Evolutionary conservation across 257 asterid genomes (phyloP), one percentile per base, ranked within the genome.

Genomic region (Solanum sparsipilum): DNA sequence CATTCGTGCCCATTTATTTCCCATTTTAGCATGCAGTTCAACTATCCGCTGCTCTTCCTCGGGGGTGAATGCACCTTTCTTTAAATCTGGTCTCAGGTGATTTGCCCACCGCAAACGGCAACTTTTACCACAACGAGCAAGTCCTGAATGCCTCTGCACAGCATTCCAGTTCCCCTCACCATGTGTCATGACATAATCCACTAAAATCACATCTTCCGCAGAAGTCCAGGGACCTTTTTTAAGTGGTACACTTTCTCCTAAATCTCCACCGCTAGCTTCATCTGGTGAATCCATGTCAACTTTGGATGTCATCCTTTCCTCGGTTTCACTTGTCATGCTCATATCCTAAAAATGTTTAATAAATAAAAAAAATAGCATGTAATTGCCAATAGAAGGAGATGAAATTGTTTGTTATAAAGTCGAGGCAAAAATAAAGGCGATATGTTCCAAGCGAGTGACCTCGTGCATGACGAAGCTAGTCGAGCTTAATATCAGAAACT

Each of bases 81-180:
- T 94, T 44, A 94, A 87, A 89, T 94, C 92, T 7, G 96, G 95
- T 84, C 95, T 88, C 38, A 94, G 94, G 92, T 94, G 96, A 93
- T 94, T 94, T 36, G 93, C 92, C 96, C 96, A 94, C 90, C 95
- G 92, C 88, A 94, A 79, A 23, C 96, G 96, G 63, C 95, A 94
- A 84, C 96, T 94, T 89, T 94, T 94, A n/a, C 96, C 96, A 87
- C 96, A 93, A 18, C 96, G 93, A 39, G 95, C 93, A 73, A 94
- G 96, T 39, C 93, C 94, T 5, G 94, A 88, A 90, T 91, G 89
- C 87, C 83, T 94, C 87, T 93, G 95, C 56, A 94, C 93, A 9
- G 94, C 93, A 89, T 92, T 94, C 96, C 95, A 94, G 83, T 93
- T 94, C 31, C 96, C 96, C 70, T 92, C 96, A 21, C 96, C 96